Conservation (phyloP, 331 rosid species). For the Quercus phellos region DNA sequence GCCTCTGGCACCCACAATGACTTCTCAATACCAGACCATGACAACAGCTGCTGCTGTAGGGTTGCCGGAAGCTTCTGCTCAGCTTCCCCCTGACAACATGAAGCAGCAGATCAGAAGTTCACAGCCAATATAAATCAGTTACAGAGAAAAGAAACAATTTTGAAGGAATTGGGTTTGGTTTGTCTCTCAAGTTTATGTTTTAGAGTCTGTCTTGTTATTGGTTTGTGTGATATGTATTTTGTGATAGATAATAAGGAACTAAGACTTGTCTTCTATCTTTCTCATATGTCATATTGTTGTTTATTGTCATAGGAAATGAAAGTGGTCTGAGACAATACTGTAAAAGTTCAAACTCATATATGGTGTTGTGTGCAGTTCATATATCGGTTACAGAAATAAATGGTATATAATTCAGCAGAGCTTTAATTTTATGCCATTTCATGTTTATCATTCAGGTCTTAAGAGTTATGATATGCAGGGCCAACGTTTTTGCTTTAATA, state of each 20-base stretch:
- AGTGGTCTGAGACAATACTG: slow-evolving; percentile 83
- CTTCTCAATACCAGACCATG: slow-evolving; percentile 92
- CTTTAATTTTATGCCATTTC: slow-evolving; percentile 11
- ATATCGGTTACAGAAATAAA: slow-evolving; percentile 42
- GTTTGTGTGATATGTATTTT: slow-evolving; percentile 76
- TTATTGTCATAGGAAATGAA: slow-evolving; percentile 53
- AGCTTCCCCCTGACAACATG: slow-evolving; percentile 61
- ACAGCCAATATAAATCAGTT: slow-evolving; percentile 48
- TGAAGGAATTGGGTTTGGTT: slow-evolving; percentile 56
- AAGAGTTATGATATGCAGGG: not conserved
- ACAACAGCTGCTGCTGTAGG: slow-evolving; percentile 41
- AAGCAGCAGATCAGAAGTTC: slow-evolving; percentile 86
- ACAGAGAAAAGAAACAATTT: slow-evolving; percentile 61
- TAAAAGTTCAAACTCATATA: slow-evolving; percentile 55
- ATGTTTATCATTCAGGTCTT: slow-evolving; percentile 11
- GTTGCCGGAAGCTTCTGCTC: slow-evolving; percentile 55
- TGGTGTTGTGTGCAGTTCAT: slow-evolving; percentile 66
- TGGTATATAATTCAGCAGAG: slow-evolving; percentile 34
- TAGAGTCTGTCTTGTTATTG: slow-evolving; percentile 46
- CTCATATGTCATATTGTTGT: slow-evolving; percentile 47
- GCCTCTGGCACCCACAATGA: slow-evolving; percentile 65
- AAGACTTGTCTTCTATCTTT: slow-evolving; percentile 34
- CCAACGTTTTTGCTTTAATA: not conserved
- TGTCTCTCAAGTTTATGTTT: slow-evolving; percentile 33
- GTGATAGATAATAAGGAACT: slow-evolving; percentile 71